Evolutionary conservation across 2,329 filamentous ascomycete genomes (phyloP), one percentile per base, ranked within the genome.

Genomic region (Cryphonectria radicalis): DNA sequence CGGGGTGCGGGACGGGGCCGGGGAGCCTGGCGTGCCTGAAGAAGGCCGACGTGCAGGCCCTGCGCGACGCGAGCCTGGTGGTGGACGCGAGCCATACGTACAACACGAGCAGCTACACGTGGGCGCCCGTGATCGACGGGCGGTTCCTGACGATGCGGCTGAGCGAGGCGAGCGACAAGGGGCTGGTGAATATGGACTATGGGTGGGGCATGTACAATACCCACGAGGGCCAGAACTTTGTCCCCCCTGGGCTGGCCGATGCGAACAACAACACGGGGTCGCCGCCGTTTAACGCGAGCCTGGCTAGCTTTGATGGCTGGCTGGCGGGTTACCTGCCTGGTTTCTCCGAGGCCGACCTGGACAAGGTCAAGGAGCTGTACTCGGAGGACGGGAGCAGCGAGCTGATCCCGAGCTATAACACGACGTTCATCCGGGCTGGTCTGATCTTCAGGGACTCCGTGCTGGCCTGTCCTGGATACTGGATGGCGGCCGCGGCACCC

Each of bases 201-300:
- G 82, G 84, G 0, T 86, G 86, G 73, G 82, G 83, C n/a, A 87
- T 86, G 82, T 90, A 90, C 77, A 91, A 91, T 76, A 83, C 85
- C 0, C 86, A 90, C 75, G 89, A 91, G 78, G 89, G 89, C 32
- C 85, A 90, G 76, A 89, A 88, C 73, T 91, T 91, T 74, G 80
- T 89, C 32, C 87, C 88, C 0, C 76, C 84, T 0, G 86, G 84
- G 0, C 79, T 90, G 1, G 76, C 80, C 25, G 80, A 78, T 64
- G 72, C 73, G 0, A 74, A 75, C 0, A 77, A 75, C 0, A 77
- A 79, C 8, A 75, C 77, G 0, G 79, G 80, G 1, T 77, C 77
- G 3, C 79, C 78, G 22, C 81, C 82, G 0, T 89, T 86, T 76
- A 89, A 89, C 73, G 82, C 82, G 1, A 87, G 84, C 1, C 67